A percentile compares a stretch with the other conserved stretches of the same genome.
Conservation (phyloP, 495 filamentous ascomycete genomes). For the Filosporella fistucella region DNA sequence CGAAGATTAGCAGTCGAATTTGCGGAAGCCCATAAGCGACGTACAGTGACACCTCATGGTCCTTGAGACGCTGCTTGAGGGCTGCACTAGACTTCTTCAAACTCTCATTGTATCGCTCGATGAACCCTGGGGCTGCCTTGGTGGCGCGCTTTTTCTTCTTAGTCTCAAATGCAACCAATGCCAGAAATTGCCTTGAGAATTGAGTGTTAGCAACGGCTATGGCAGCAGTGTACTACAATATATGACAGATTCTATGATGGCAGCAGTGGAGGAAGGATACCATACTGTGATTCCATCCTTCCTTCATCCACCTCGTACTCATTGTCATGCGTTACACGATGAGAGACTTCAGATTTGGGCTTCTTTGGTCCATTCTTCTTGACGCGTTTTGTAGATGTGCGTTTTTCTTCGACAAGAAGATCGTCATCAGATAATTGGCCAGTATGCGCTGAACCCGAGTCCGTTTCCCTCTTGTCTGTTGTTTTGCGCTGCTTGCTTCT, state of each 20-base stretch:
- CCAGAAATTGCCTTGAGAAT: slow-evolving; percentile 13
- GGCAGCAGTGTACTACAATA: too few relatives aligned
- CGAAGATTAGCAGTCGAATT: neutral
- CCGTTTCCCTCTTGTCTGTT: neutral
- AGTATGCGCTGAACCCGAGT: neutral
- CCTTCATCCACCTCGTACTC: slow-evolving; percentile 35
- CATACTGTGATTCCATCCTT: slow-evolving; percentile 29
- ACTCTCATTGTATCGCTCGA: slow-evolving; percentile 12
- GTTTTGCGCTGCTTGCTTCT: slow-evolving; percentile 11
- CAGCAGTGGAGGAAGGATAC: neutral
- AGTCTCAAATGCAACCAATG: slow-evolving; percentile 6
- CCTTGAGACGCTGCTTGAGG: slow-evolving; percentile 15
- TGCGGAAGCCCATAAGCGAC: neutral
- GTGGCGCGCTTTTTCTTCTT: slow-evolving; percentile 18
- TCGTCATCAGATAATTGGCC: slow-evolving; percentile 7
- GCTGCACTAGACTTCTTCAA: slow-evolving; percentile 16
- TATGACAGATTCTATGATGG: neutral
- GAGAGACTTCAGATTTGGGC: neutral
- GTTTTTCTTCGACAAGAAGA: slow-evolving; percentile 8
- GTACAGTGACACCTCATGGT: neutral
- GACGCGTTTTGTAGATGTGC: slow-evolving; percentile 3
- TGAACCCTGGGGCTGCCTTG: slow-evolving; percentile 20
- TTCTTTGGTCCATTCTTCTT: slow-evolving; percentile 6
- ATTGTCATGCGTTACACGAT: slow-evolving; percentile 20
- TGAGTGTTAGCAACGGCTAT: neutral